phyloP scores from a whole-genome alignment of 176 grass and related monocot species.

The Hsuehochloa calcarea region DNA sequence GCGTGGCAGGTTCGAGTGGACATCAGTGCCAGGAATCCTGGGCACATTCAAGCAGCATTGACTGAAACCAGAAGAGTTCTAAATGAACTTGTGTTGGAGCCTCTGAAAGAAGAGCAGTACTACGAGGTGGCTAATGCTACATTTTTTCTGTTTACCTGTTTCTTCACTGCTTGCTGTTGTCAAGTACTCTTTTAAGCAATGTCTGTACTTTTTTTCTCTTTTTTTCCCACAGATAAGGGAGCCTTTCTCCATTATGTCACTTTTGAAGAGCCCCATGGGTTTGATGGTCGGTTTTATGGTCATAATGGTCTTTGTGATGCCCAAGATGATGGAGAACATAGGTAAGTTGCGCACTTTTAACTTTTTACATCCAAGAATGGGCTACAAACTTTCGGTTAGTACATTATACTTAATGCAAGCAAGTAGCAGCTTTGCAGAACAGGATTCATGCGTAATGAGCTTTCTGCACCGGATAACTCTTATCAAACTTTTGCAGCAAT shows the following conservation, averaged over 20 bases:
- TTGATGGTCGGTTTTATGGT: slow-evolving; percentile 93
- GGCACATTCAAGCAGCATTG: slow-evolving; percentile 94
- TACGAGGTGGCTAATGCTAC: slow-evolving; percentile 64
- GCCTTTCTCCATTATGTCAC: slow-evolving; percentile 80
- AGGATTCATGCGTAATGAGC: not conserved
- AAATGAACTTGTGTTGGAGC: slow-evolving; percentile 91
- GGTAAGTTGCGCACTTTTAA: slow-evolving; percentile 32
- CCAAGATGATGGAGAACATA: slow-evolving; percentile 94
- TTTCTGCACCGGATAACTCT: not conserved
- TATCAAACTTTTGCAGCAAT: not conserved
- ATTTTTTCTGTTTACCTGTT: not conserved
- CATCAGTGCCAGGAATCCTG: slow-evolving; percentile 94
- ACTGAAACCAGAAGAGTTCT: slow-evolving; percentile 79
- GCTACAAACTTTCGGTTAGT: not conserved
- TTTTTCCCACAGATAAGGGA: slow-evolving; percentile 65
- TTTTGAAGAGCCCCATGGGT: slow-evolving; percentile 98
- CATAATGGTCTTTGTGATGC: slow-evolving; percentile 81
- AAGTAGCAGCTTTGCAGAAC: slow-evolving; percentile 8
- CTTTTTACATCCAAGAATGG: not conserved
- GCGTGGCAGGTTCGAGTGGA: slow-evolving; percentile 79
- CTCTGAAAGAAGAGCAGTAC: slow-evolving; percentile 86
- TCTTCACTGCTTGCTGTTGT: slow-evolving; percentile 9
- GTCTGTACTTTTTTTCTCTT: not conserved
- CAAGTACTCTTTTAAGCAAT: slow-evolving; percentile 16
- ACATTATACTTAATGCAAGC: not conserved